Evolutionary conservation across 495 filamentous ascomycete genomes (phyloP), one percentile per base, ranked within the genome.

Genomic region (Trichoderma erinaceum): DNA sequence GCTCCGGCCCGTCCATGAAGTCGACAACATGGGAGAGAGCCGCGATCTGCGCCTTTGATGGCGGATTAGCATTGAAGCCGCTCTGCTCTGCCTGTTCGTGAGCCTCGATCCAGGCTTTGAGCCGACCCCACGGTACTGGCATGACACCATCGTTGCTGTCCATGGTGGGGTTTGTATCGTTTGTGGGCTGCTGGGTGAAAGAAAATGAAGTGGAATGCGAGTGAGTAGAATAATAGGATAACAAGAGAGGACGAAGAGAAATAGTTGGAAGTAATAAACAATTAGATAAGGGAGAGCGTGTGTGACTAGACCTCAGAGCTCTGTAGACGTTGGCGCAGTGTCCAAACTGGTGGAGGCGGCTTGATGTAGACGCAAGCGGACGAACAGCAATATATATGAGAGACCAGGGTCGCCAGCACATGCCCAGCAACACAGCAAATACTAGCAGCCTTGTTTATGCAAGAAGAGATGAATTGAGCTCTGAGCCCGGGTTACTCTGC

Each of bases 71-170:
- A 2, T 72, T 43, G 44, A 15, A 25, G 29, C 69, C 48, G 15
- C 29, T 41, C 29, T 63, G 23, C 65, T 73, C 73, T 38, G 71
- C 70, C 0, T 67, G 65, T 46, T 76, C 73, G 29, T 78, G 76
- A 52, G 73, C 65, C 18, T 66, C 69, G 66, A 81, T 72, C 77
- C 78, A 82, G 27, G 67, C 73, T 46, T 75, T 74, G 67, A 83
- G 70, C 27, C 70, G 67, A 23, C 15, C 43, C 65, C 65, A 66
- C 7, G 65, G 65, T 6, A 46, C 43, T 25, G 65, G n/a, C 2
- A 32, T 58, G n/a, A 25, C n/a, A 12, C 16, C 50, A 10, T 25
- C 21, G n/a, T 25, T 4, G 50, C 3, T 58, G 50, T 21, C 23
- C n/a, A 61, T 61, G 56, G 11, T 7, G 56, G 13, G 12, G 27